Conservation (phyloP, 306 rosid species). For the Ammopiptanthus mongolicus region DNA sequence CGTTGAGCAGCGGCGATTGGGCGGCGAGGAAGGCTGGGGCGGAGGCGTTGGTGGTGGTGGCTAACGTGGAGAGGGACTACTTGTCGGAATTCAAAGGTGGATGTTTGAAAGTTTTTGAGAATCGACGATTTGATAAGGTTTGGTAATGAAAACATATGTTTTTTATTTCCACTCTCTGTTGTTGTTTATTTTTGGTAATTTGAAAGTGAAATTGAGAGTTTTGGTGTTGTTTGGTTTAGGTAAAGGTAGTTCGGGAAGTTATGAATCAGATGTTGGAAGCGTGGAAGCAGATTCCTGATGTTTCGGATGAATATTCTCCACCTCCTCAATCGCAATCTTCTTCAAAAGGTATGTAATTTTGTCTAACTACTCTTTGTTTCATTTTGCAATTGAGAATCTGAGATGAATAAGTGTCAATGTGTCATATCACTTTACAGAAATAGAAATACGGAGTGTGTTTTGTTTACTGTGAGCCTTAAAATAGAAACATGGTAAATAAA, state of each 20-base stretch:
- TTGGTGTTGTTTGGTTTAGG: conserved; percentile 39
- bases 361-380: not conserved
- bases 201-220: conserved; percentile 16
- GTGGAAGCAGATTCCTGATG: conserved; percentile 91
- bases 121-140: conserved; percentile 83
- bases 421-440: conserved; percentile 19
- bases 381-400: not conserved
- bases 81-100: conserved; percentile 71
- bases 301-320: conserved; percentile 64
- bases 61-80: conserved; percentile 51
- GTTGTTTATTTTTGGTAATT: conserved; percentile 17
- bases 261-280: conserved; percentile 88
- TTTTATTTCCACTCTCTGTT: not conserved
- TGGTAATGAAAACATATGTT: not conserved
- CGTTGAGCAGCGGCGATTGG: conserved; percentile 72
- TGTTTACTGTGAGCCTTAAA: not conserved
- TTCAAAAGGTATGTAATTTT: conserved; percentile 55
- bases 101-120: conserved; percentile 60
- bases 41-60: conserved; percentile 65
- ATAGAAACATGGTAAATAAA: not conserved
- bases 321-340: conserved; percentile 63
- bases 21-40: conserved; percentile 88
- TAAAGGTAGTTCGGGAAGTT: conserved; percentile 78
- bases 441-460: not conserved
- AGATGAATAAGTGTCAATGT: not conserved